A percentile compares a stretch with the other conserved stretches of the same genome.
Evolutionary conservation across 1,284 basidiomycete genomes (phyloP).

Genomic region (Cronartium quercuum): DNA sequence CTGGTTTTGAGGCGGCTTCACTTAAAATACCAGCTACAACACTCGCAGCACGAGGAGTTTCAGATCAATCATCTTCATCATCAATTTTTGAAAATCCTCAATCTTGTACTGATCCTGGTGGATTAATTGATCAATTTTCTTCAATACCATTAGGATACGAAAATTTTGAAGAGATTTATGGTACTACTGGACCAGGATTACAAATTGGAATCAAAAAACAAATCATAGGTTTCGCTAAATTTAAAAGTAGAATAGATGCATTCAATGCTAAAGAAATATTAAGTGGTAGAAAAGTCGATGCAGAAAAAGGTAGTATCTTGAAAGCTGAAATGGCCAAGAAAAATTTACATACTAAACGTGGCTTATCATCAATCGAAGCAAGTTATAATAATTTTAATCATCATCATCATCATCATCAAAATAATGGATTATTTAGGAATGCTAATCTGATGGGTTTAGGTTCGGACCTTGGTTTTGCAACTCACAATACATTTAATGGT

Average conservation of each 20-base stretch:
- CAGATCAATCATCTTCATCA: no score
- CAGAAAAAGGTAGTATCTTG: constrained; percentile 85
- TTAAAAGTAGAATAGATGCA: constrained; percentile 78
- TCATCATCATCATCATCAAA: background rate
- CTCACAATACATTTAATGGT: background rate
- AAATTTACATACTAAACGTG: constrained; percentile 90
- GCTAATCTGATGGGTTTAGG: no score
- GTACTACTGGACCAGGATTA: constrained; percentile 2
- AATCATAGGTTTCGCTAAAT: constrained; percentile 97
- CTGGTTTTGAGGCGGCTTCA: constrained; percentile 93
- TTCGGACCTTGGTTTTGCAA: background rate
- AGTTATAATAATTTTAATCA: background rate
- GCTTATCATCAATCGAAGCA: background rate
- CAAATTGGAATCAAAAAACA: constrained; percentile 57
- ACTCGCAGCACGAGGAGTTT: constrained; percentile 57
- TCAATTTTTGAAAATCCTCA: constrained; percentile 46
- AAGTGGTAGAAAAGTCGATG: constrained; percentile 84
- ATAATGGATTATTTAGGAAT: background rate
- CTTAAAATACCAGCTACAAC: constrained; percentile 92
- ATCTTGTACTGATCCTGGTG: constrained; percentile 1
- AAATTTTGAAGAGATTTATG: background rate
- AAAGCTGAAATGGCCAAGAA: constrained; percentile 99
- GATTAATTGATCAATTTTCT: background rate
- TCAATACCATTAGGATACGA: background rate
- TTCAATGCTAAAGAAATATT: constrained; percentile 79